Percentiles rank a stretch among this genome's conserved stretches.
Evolutionary conservation across 192 early-diverging fungal genomes (phyloP).

Genomic region (Coemansia sp.): DNA sequence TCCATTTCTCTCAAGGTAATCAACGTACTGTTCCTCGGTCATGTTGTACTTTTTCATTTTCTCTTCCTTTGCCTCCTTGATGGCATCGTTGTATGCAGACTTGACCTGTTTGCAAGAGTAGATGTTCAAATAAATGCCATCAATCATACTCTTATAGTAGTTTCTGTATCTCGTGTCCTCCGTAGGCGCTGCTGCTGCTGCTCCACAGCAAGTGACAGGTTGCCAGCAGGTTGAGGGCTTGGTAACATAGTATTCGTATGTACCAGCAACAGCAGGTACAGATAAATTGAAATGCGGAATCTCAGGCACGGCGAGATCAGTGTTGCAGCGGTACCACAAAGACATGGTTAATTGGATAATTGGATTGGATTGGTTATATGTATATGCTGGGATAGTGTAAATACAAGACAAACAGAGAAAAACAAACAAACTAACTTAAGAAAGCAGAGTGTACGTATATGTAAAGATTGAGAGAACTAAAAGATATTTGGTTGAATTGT

Average conservation of each 20-base stretch:
- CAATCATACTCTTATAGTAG: not conserved
- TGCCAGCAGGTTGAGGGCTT: not conserved
- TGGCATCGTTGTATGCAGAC: constrained; percentile 1
- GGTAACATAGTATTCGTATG: not conserved
- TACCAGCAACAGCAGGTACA: not conserved
- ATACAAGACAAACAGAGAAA: not conserved
- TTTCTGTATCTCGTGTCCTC: not conserved
- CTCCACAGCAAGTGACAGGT: not conserved
- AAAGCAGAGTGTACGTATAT: too few relatives aligned
- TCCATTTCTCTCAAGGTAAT: not conserved
- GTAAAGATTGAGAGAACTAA: not conserved
- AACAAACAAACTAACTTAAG: too few relatives aligned
- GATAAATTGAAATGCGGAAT: not conserved
- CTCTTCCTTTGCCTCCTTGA: constrained; percentile 1
- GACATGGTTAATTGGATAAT: constrained; percentile 1
- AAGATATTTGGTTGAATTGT: not conserved
- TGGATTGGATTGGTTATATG: not conserved
- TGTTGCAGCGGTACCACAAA: not conserved
- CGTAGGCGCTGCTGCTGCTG: not conserved
- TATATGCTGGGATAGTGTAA: not conserved
- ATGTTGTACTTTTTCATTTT: not conserved
- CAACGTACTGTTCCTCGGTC: not conserved
- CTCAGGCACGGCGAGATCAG: not conserved
- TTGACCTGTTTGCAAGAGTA: not conserved
- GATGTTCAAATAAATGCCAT: not conserved